A percentile compares a stretch with the other conserved stretches of the same genome.
Evolutionary conservation across 75 land plant genomes (phyloP).

Genomic region (Ceratopteris richardii): DNA sequence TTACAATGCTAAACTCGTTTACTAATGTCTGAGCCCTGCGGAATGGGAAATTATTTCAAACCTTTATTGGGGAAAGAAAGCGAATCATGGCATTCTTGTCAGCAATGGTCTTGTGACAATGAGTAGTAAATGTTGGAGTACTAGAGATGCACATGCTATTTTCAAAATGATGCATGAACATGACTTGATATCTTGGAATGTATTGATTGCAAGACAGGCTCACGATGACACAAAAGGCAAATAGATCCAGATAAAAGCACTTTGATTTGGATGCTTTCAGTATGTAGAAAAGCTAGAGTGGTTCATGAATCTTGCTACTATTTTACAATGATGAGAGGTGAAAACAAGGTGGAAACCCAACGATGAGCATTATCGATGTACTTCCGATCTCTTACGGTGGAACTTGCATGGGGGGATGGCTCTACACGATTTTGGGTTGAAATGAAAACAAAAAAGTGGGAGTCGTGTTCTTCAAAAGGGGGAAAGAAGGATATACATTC

Average conservation of each 20-base stretch:
- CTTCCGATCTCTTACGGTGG: conserved; percentile 19
- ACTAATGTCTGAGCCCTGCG: neutral
- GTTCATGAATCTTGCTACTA: conserved; percentile 16
- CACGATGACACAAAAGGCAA: conserved; percentile 4
- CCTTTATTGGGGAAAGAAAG: neutral
- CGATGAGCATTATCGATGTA: conserved; percentile 14
- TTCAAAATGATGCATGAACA: conserved; percentile 30
- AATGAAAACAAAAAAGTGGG: too few relatives aligned
- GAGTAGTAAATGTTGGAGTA: conserved; percentile 40
- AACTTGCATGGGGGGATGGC: too few relatives aligned
- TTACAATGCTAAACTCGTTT: conserved; percentile 3
- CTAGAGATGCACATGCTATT: conserved; percentile 25
- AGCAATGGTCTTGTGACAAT: conserved; percentile 47
- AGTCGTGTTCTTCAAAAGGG: too few relatives aligned
- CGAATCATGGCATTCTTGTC: conserved; percentile 17
- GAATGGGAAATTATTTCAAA: neutral
- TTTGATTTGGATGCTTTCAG: conserved; percentile 16
- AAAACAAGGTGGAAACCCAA: neutral
- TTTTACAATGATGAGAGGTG: conserved; percentile 5
- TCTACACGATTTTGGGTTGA: too few relatives aligned
- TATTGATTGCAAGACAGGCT: conserved; percentile 23
- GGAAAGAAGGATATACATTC: too few relatives aligned
- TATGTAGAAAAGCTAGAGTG: conserved; percentile 22
- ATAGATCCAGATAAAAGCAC: conserved; percentile 20
- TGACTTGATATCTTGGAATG: conserved; percentile 49